phyloP scores from a whole-genome alignment of 1,284 basidiomycete species.

The Agroathelia rolfsii region DNA sequence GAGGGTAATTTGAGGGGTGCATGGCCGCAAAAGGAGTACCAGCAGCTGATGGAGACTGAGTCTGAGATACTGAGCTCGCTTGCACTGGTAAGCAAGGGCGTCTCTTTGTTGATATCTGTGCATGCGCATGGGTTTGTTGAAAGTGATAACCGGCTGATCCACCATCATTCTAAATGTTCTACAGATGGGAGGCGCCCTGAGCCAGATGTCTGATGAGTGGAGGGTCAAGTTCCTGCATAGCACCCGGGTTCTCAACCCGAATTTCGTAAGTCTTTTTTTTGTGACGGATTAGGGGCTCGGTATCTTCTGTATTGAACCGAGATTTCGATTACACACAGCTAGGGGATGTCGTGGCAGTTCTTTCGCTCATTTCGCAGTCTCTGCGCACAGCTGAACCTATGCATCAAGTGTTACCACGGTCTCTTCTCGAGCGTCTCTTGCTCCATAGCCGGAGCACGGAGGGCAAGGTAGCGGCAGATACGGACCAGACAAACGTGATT shows the following conservation, averaged over 20 bases:
- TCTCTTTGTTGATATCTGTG: too few species aligned
- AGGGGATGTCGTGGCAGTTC: constrained; percentile 34
- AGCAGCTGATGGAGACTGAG: constrained; percentile 28
- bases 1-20: constrained; percentile 38
- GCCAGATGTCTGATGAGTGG: constrained; percentile 28
- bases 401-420: constrained; percentile 1
- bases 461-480: neutral
- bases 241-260: constrained; percentile 37
- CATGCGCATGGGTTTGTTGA: too few species aligned
- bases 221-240: constrained; percentile 27
- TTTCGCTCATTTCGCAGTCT: constrained; percentile 23
- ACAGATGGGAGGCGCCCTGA: constrained; percentile 32
- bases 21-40: constrained; percentile 42
- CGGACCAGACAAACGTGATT: too few species aligned
- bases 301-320: neutral
- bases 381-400: neutral
- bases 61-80: constrained; percentile 32
- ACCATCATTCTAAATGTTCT: neutral
- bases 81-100: too few species aligned
- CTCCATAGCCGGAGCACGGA: constrained; percentile 1
- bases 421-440: constrained; percentile 2
- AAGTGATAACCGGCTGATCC: too few species aligned
- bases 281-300: too few species aligned
- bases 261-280: constrained; percentile 13
- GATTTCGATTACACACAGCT: constrained; percentile 22